phyloP scores from a whole-genome alignment of 257 asterid species.

The Cinchona pubescens region DNA sequence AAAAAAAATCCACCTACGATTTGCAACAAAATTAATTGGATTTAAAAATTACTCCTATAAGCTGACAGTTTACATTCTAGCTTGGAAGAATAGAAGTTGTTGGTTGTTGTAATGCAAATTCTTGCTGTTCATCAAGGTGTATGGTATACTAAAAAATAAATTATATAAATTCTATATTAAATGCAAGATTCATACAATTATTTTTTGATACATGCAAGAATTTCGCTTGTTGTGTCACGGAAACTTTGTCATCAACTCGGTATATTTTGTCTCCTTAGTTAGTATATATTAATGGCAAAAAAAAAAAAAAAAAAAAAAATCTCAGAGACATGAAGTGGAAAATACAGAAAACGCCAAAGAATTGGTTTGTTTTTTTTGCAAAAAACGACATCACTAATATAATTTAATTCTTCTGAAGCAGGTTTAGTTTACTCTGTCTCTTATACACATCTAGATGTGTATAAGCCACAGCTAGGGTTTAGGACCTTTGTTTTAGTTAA shows the following conservation, averaged over 20 bases:
- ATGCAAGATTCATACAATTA: too few species aligned
- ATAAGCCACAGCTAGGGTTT: constrained; percentile 14
- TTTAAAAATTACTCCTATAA: too few species aligned
- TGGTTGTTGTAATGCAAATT: too few species aligned
- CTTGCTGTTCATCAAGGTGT: too few species aligned
- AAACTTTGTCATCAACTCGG: neutral
- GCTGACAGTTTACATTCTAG: neutral
- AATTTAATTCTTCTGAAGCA: neutral
- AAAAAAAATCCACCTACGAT: neutral
- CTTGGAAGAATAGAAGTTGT: too few species aligned
- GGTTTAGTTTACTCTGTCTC: too few species aligned
- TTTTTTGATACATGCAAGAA: too few species aligned
- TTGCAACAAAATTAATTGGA: neutral
- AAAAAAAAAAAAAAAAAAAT: neutral
- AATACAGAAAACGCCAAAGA: constrained; percentile 15
- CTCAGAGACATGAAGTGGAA: too few species aligned
- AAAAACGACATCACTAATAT: neutral
- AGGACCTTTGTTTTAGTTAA: neutral
- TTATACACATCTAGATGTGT: too few species aligned
- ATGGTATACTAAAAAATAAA: too few species aligned
- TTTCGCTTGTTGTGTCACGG: too few species aligned
- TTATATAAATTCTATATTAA: too few species aligned
- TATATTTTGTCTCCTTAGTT: neutral
- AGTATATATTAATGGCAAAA: neutral
- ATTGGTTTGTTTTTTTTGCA: constrained; percentile 22